phyloP scores from a whole-genome alignment of 192 early-diverging fungal species.

The Mortierella claussenii region DNA sequence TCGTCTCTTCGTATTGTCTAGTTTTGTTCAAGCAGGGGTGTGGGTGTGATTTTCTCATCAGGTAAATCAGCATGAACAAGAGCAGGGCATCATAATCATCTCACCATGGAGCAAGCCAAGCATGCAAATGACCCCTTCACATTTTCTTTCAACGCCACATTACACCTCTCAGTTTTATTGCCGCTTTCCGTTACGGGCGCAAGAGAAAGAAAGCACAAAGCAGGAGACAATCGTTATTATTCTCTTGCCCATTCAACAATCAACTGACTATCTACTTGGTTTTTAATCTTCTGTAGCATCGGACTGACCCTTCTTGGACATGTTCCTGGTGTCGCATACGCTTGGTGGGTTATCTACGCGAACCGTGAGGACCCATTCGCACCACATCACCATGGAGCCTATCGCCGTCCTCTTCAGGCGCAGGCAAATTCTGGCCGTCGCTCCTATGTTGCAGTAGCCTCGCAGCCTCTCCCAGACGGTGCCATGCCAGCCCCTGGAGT shows the following conservation, averaged over 20 bases:
- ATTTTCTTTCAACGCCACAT: too few relatives aligned
- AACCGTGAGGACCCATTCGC: slow-evolving; percentile 31
- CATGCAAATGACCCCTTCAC: too few relatives aligned
- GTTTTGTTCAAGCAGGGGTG: slow-evolving; percentile 48
- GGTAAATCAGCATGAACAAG: too few relatives aligned
- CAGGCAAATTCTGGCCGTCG: slow-evolving; percentile 4
- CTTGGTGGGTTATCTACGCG: slow-evolving; percentile 45
- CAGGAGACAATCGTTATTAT: too few relatives aligned
- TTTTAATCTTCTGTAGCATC: slow-evolving; percentile 14
- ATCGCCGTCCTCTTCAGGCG: background rate
- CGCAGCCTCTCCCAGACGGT: background rate
- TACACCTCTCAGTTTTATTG: too few relatives aligned
- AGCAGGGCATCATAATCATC: too few relatives aligned
- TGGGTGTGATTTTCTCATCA: slow-evolving; percentile 33
- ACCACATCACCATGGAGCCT: background rate
- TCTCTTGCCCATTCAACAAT: background rate
- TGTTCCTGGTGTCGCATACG: slow-evolving; percentile 33
- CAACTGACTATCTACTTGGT: background rate
- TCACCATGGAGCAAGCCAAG: too few relatives aligned
- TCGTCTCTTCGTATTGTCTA: slow-evolving; percentile 11
- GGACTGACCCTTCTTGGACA: slow-evolving; percentile 29
- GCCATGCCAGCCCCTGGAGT: background rate
- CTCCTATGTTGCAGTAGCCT: slow-evolving; percentile 2
- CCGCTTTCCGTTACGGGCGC: too few relatives aligned
- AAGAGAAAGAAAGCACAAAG: too few relatives aligned